Base-by-base conservation (phyloP, 2,329 filamentous ascomycete genomes). In the Venturiaceae sp. region DNA sequence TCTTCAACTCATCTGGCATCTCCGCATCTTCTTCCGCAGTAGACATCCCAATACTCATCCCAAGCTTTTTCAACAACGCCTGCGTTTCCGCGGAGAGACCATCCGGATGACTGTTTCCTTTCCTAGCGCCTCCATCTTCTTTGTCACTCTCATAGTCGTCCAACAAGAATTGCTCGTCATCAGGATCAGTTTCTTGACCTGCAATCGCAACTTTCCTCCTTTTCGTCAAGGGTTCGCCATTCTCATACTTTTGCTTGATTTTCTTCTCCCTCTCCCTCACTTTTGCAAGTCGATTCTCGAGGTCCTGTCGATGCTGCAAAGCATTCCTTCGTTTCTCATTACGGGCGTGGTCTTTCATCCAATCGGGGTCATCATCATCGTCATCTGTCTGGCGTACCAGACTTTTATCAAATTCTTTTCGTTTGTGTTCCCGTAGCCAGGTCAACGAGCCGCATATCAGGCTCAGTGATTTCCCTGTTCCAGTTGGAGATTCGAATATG, bases 401-500 rank as follows among this genome's bases (percentile, higher is more conserved):
- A 66, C 80, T 63, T 68, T 79, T 70, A 76, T 87, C 71, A 76
- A 86, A 72, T 61, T 70, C 64, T 66, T 77, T 69, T 72, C 84
- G 77, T 69, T 95, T 92, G 72, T 92, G 83, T 59, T 89, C 83
- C 53, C 92, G 85, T n/a, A 96, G 78, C 92, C 92, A 96, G 2
- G 91, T 95, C 66, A 96, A 72, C 5, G 91, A 86, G 41, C 87
- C 88, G 68, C 92, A 96, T 62, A 96, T 94, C 30, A 96, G 78
- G 63, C 92, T 96, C 47, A 96, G 74, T 1, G 92, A 96, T 80
- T 96, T 96, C 47, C 92, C 92, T 79, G 88, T 62, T 19, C n/a
- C 92, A 44, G 92, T 96, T n/a, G 92, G 92, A 50, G 90, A 95
- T 69, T 96, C 92, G 50, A 96, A 85, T 46, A 96, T 91, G 32